phyloP scores from a whole-genome alignment of 371 early-diverging fungal species.

The Apophysomyces sp. region DNA sequence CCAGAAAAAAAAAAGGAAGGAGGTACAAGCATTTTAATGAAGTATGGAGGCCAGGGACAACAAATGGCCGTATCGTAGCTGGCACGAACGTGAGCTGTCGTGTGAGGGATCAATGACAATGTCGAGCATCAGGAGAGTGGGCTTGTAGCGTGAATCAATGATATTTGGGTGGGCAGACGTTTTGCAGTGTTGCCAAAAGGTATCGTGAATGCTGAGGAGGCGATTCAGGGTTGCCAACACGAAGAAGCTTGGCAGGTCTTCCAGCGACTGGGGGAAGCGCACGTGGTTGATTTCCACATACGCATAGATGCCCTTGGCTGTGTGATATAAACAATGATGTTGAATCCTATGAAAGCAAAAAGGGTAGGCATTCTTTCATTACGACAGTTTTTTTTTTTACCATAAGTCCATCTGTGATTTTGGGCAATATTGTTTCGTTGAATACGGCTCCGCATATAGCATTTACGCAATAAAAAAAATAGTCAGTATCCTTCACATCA shows the following conservation, averaged over 20 bases:
- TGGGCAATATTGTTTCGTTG: not conserved
- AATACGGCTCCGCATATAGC: not conserved
- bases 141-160: no score
- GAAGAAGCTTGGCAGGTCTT: constrained; percentile 14
- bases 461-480: no score
- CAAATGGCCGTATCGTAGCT: no score
- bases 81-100: no score
- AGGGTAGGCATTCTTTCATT: not conserved
- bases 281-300: constrained; percentile 12
- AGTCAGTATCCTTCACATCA: no score
- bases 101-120: no score
- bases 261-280: constrained; percentile 18
- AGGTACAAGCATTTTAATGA: no score
- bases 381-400: not conserved
- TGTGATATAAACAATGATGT: constrained; percentile 10
- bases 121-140: no score
- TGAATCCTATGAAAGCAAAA: not conserved
- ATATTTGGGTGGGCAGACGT: no score
- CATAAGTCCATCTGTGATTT: constrained; percentile 1
- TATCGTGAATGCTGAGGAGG: not conserved
- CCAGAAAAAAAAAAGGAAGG: no score
- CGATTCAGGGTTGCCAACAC: constrained; percentile 2
- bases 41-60: no score
- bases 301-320: constrained; percentile 14
- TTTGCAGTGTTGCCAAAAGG: no score